Conservation (phyloP, 768 basidiomycete genomes). For the Gelatoporia subvermispora region DNA sequence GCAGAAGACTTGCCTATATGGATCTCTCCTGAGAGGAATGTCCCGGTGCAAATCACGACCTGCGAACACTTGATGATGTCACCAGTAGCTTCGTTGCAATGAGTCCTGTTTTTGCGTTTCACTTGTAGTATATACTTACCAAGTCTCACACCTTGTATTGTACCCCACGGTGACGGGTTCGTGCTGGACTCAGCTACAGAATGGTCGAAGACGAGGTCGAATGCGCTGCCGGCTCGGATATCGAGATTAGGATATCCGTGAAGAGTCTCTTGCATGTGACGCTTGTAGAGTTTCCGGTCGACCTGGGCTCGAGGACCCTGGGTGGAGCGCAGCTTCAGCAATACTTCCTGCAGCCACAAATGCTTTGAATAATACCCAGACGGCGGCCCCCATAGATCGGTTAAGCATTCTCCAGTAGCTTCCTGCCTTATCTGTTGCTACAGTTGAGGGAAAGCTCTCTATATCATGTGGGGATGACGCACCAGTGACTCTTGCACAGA, state of each 20-base stretch:
- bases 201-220: slow-evolving; percentile 68
- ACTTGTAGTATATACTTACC: slow-evolving; percentile 34
- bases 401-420: slow-evolving; percentile 88
- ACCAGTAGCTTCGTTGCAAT: slow-evolving; percentile 52
- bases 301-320: slow-evolving; percentile 90
- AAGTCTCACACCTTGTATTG: slow-evolving; percentile 55
- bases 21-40: slow-evolving; percentile 87
- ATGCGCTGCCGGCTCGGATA: slow-evolving; percentile 69
- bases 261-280: slow-evolving; percentile 70
- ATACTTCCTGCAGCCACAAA: not conserved
- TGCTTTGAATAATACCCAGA: slow-evolving; percentile 59
- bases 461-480: slow-evolving; percentile 13
- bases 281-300: slow-evolving; percentile 79
- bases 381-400: slow-evolving; percentile 80
- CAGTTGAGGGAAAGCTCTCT: not conserved
- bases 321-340: not conserved
- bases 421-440: slow-evolving; percentile 68
- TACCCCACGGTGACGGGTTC: slow-evolving; percentile 39
- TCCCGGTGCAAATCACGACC: slow-evolving; percentile 87
- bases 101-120: not conserved
- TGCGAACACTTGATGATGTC: slow-evolving; percentile 72
- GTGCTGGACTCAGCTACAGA: slow-evolving; percentile 20
- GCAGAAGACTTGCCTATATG: slow-evolving; percentile 58
- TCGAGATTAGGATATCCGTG: slow-evolving; percentile 64
- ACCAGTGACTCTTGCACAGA: slow-evolving; percentile 84